phyloP scores from a whole-genome alignment of 2,329 filamentous ascomycete genomes.

The Fusarium annulatum region DNA sequence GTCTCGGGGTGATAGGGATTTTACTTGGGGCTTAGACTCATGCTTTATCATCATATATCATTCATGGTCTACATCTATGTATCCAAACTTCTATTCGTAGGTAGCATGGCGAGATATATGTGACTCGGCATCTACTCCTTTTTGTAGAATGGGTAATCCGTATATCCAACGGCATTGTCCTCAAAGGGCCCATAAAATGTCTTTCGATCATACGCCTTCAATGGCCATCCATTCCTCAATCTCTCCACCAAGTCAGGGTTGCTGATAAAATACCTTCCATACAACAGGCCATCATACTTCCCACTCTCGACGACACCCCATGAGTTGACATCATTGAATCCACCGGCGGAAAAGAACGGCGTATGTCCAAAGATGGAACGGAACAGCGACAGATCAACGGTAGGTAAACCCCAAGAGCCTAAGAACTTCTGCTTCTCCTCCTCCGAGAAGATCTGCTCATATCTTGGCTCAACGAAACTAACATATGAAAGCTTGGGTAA shows the following conservation, averaged over 20 bases:
- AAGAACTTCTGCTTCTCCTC: constrained; percentile 62
- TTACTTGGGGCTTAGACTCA: background rate
- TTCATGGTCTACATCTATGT: background rate
- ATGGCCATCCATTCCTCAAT: constrained; percentile 52
- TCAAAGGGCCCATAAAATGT: constrained; percentile 57
- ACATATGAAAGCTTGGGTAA: constrained; percentile 62
- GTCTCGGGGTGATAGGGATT: background rate
- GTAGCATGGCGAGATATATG: fast-evolving
- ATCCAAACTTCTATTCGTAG: background rate
- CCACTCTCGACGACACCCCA: constrained; percentile 58
- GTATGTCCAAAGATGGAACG: constrained; percentile 62
- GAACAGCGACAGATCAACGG: constrained; percentile 59
- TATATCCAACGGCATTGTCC: constrained; percentile 50
- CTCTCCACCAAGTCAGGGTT: constrained; percentile 61
- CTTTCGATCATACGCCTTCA: constrained; percentile 56
- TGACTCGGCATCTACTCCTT: background rate
- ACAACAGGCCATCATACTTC: constrained; percentile 59
- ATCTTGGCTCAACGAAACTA: constrained; percentile 66
- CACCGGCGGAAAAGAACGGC: constrained; percentile 67
- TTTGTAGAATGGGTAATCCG: constrained; percentile 48
- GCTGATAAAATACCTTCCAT: constrained; percentile 60
- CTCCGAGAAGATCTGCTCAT: constrained; percentile 62
- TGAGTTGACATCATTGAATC: constrained; percentile 62
- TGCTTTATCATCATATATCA: too few relatives aligned
- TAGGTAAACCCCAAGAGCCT: constrained; percentile 57